Evolutionary conservation across 2,329 filamentous ascomycete species (phyloP), one percentile per base, ranked within the genome.

Genomic region (Fusarium sp.): DNA sequence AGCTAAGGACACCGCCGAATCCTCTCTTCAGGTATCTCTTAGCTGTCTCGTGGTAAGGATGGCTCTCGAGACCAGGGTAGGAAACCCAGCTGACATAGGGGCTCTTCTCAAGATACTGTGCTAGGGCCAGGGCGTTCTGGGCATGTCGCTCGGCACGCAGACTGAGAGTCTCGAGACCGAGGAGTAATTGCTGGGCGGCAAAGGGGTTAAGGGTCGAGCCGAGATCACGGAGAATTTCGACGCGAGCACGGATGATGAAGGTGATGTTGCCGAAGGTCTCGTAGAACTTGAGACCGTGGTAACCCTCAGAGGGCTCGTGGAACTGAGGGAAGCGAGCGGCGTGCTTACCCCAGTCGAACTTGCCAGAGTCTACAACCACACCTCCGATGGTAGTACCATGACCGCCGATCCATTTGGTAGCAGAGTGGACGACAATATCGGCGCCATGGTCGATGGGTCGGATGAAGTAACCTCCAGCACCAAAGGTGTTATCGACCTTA

Each of bases 391-490:
- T 97, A 42, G 94, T 97, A 66, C 94, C 95, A 80, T 98, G 95
- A 43, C 94, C 94, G 60, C 94, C 94, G 68, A 98, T 98, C 94
- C 94, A 98, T 82, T 98, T 98, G 62, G 94, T 97, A 13, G 94
- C 94, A 41, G 92, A 96, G 86, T 98, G 94, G 25, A 97, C 93
- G 55, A 98, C 91, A 65, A 98, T 97, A 78, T 98, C 94, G 69
- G 93, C 94, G 58, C 94, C 94, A 80, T 97, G 92, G 25, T 94
- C 90, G 75, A 98, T 95, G 42, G 94, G 94, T 9, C 92, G 89
- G 72, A 91, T 85, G 79, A 93, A 97, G 86, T 93, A 98, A 53
- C 95, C 94, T 63, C 94, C 94, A 14, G 94, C 94, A 48, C 94
- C 95, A 75, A 98, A 98, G 11, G 94, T 98, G 85, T 98, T 98